Evolutionary conservation across 768 basidiomycete species (phyloP).

Genomic region (Baorangia bicolor): DNA sequence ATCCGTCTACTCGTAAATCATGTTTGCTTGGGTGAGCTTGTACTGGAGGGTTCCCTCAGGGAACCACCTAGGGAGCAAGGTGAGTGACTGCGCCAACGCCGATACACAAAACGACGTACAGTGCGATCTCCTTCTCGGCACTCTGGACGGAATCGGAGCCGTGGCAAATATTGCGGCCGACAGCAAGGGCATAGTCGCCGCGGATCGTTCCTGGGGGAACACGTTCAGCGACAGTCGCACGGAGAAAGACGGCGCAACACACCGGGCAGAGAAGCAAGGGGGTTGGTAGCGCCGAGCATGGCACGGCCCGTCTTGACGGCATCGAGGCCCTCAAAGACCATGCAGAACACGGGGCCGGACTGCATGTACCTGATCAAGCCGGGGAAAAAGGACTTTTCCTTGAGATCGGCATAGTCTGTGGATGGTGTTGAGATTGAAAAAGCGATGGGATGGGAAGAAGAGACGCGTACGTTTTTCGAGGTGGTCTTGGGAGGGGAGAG

Average conservation of each 20-base stretch:
- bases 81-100: conserved; percentile 4
- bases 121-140: conserved; percentile 91
- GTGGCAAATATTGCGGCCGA: conserved; percentile 94
- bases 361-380: conserved; percentile 96
- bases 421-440: neutral
- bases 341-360: conserved; percentile 91
- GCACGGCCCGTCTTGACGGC: conserved; percentile 93
- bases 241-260: conserved; percentile 24
- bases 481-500: conserved; percentile 73
- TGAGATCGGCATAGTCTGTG: conserved; percentile 94
- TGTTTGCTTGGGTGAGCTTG: conserved; percentile 56
- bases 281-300: conserved; percentile 98
- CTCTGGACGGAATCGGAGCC: conserved; percentile 87
- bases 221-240: conserved; percentile 4
- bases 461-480: conserved; percentile 76
- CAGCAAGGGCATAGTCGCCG: conserved; percentile 91
- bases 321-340: conserved; percentile 94
- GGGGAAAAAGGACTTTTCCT: conserved; percentile 93
- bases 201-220: conserved; percentile 79
- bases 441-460: neutral
- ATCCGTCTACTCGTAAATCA: conserved; percentile 74
- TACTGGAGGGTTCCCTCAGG: conserved; percentile 81
- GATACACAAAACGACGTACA: conserved; percentile 52
- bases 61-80: conserved; percentile 69
- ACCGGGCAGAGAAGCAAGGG: conserved; percentile 86